Conservation (phyloP, 495 filamentous ascomycete species). For the Trichoderma reesei region DNA sequence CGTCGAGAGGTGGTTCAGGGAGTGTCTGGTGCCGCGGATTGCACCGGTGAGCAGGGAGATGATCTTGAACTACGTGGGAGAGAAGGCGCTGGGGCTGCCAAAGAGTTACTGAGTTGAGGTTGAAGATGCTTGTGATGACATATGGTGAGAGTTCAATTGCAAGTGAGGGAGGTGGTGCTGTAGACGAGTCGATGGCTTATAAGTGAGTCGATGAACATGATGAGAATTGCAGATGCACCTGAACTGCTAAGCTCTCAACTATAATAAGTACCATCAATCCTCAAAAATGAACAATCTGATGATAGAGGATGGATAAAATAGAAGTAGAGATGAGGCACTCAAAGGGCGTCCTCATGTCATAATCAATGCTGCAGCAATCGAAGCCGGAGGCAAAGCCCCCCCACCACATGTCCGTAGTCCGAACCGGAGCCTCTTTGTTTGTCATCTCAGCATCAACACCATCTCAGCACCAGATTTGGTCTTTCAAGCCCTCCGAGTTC, state of each 20-base stretch:
- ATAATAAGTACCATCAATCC: too few relatives aligned
- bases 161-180: background rate
- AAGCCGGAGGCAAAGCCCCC: too few relatives aligned
- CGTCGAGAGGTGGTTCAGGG: constrained; percentile 66
- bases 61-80: constrained; percentile 70
- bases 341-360: too few relatives aligned
- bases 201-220: too few relatives aligned
- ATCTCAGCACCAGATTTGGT: background rate
- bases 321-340: too few relatives aligned
- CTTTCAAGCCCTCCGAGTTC: background rate
- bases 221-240: too few relatives aligned
- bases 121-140: constrained; percentile 11
- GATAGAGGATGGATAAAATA: too few relatives aligned
- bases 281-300: too few relatives aligned
- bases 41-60: constrained; percentile 71
- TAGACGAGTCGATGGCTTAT: too few relatives aligned
- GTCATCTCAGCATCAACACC: too few relatives aligned
- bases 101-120: constrained; percentile 28
- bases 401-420: background rate
- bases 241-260: too few relatives aligned
- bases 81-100: constrained; percentile 55
- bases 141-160: background rate
- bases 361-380: too few relatives aligned
- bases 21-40: constrained; percentile 65
- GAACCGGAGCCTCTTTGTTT: background rate